These are phyloP conservation scores for Marasmius fiardii DNA, from an alignment of 1,284 basidiomycete species.

Conservation along the genomic window DNA sequence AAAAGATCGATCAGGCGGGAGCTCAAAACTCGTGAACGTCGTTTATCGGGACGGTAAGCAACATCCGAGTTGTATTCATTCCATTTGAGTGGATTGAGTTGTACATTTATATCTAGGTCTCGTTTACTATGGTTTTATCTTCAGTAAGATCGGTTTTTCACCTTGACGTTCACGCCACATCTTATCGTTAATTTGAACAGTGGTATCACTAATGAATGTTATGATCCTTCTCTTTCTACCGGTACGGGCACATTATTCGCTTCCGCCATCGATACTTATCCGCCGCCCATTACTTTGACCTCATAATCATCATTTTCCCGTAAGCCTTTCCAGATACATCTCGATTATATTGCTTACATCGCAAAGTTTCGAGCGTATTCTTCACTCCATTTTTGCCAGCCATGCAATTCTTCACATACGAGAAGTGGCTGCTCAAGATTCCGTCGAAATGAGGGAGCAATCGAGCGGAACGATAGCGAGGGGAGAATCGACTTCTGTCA, in stretches of 20 bases:
- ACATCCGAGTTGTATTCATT: background rate
- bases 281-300: background rate
- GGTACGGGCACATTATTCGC: background rate
- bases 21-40: background rate
- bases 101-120: background rate
- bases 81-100: too few species aligned
- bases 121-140: background rate
- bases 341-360: too few species aligned
- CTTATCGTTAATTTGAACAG: background rate
- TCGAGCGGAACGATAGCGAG: too few species aligned
- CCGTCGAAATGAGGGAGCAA: too few species aligned
- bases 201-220: background rate
- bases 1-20: background rate
- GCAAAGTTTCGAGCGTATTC: too few species aligned
- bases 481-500: too few species aligned
- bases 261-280: background rate
- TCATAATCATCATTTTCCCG: background rate
- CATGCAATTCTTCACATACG: too few species aligned
- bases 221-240: background rate
- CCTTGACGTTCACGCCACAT: background rate
- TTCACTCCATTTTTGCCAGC: too few species aligned
- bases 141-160: background rate
- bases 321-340: background rate
- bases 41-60: background rate
- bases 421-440: too few species aligned